Evolutionary conservation across 768 basidiomycete species (phyloP).

Genomic region (Tephrocybe sp.): DNA sequence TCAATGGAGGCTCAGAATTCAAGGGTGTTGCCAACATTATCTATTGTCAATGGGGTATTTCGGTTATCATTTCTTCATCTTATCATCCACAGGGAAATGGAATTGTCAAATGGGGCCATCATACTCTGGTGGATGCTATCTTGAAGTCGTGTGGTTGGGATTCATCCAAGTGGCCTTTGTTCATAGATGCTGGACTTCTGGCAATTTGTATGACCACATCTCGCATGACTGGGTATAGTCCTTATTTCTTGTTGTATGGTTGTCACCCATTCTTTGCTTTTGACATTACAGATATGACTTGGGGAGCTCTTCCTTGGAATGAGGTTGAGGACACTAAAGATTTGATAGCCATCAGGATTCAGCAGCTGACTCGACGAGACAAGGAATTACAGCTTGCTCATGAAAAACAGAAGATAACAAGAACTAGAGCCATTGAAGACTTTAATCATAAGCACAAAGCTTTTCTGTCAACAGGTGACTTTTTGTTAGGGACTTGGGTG

Average conservation of each 20-base stretch:
- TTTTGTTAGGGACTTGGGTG: conserved; percentile 28
- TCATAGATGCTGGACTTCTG: conserved; percentile 22
- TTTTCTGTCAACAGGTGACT: conserved; percentile 17
- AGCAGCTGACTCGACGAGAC: conserved; percentile 22
- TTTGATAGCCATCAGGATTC: conserved; percentile 21
- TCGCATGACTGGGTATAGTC: conserved; percentile 28
- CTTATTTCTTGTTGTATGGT: conserved; percentile 19
- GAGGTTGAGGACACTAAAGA: conserved; percentile 20
- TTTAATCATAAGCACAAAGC: conserved; percentile 17
- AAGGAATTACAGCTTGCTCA: conserved; percentile 14
- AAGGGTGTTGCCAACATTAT: conserved; percentile 10
- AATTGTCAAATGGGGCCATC: conserved; percentile 27
- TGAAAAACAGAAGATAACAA: conserved; percentile 10
- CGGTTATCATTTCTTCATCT: conserved; percentile 24
- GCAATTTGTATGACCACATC: conserved; percentile 24
- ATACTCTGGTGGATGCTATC: conserved; percentile 21
- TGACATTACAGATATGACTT: conserved; percentile 27
- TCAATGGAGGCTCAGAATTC: conserved; percentile 24
- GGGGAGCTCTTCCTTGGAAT: conserved; percentile 27
- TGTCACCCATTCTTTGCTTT: conserved; percentile 21
- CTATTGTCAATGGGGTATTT: conserved; percentile 21
- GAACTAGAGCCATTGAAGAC: conserved; percentile 21
- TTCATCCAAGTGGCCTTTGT: conserved; percentile 25
- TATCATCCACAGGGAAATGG: conserved; percentile 21
- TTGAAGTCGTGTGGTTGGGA: conserved; percentile 20